A percentile compares a stretch with the other conserved stretches of the same genome.
Conservation (phyloP, 2,329 filamentous ascomycete genomes). For the Colletotrichum chlorophyti region DNA sequence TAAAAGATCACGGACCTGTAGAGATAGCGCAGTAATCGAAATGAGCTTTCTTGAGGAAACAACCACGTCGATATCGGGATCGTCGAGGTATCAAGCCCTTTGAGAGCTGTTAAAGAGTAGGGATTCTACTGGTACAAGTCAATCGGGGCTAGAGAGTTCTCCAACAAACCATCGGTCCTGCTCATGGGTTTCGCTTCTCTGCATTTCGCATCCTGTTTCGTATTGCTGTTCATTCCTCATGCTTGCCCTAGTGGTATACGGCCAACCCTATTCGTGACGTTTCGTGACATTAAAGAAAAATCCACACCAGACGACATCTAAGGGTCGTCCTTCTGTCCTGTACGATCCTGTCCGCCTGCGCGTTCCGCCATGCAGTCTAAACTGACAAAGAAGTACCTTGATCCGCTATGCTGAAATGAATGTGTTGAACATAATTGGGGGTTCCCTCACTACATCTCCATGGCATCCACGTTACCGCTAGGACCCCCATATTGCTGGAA, state of each 20-base stretch:
- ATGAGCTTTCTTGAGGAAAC: neutral
- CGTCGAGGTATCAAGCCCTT: neutral
- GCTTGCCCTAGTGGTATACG: slow-evolving; percentile 18
- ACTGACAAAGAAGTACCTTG: slow-evolving; percentile 3
- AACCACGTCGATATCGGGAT: neutral
- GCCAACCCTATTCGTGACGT: slow-evolving; percentile 10
- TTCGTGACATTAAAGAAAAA: slow-evolving; percentile 1
- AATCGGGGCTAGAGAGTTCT: too few species aligned
- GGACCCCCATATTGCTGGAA: slow-evolving; percentile 54
- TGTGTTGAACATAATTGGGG: neutral
- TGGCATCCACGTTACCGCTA: slow-evolving; percentile 55
- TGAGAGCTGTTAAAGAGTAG: too few species aligned
- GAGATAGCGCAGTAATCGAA: neutral
- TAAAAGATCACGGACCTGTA: neutral
- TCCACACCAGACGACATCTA: neutral
- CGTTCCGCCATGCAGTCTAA: slow-evolving; percentile 13
- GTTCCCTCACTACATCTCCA: slow-evolving; percentile 50
- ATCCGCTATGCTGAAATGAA: slow-evolving; percentile 13
- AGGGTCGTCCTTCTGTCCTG: neutral
- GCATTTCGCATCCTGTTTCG: too few species aligned
- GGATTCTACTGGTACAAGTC: too few species aligned
- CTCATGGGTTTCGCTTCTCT: too few species aligned
- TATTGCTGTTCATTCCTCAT: slow-evolving; percentile 21
- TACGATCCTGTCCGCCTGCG: neutral
- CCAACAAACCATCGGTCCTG: too few species aligned